These are phyloP conservation scores for Leptographium wingfieldii DNA, from an alignment of 2,329 filamentous ascomycete species.

Conservation along the genomic window DNA sequence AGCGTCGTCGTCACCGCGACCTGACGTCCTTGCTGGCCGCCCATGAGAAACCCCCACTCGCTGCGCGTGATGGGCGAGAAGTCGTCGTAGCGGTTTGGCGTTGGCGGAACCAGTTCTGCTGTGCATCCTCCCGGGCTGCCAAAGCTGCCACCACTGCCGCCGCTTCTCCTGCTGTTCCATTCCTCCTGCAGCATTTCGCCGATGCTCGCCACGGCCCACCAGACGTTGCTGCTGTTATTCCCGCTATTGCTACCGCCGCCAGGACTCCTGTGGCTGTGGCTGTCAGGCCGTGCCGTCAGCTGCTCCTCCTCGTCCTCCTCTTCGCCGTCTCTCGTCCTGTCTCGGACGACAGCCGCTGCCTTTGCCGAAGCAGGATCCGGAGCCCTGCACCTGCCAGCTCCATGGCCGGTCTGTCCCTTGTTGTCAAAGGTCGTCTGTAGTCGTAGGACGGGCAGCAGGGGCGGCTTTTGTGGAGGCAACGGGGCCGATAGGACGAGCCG, in stretches of 20 bases:
- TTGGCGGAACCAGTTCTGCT: background rate
- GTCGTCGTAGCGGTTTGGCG: slow-evolving; percentile 46
- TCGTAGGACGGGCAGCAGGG: slow-evolving; percentile 20
- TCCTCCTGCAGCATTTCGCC: slow-evolving; percentile 26
- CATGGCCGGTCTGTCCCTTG: background rate
- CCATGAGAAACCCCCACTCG: slow-evolving; percentile 51
- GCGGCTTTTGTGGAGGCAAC: background rate
- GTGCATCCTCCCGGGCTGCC: slow-evolving; percentile 9
- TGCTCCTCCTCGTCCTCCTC: slow-evolving; percentile 20
- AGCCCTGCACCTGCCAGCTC: background rate
- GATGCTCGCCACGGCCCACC: slow-evolving; percentile 18
- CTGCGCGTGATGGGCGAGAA: slow-evolving; percentile 49
- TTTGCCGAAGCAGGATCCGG: background rate
- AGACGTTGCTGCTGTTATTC: background rate
- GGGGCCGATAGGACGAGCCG: background rate
- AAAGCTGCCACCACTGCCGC: background rate
- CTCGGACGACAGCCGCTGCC: background rate
- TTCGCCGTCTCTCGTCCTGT: background rate
- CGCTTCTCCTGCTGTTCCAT: background rate
- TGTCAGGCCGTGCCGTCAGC: slow-evolving; percentile 25
- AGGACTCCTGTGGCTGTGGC: slow-evolving; percentile 14
- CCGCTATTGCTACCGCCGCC: no score
- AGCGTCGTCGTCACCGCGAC: slow-evolving; percentile 35
- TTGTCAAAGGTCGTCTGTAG: slow-evolving; percentile 30
- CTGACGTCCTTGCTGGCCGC: slow-evolving; percentile 30